phyloP scores from a whole-genome alignment of 805 yeast genomes.

The Hermanozyma aechmeae region DNA sequence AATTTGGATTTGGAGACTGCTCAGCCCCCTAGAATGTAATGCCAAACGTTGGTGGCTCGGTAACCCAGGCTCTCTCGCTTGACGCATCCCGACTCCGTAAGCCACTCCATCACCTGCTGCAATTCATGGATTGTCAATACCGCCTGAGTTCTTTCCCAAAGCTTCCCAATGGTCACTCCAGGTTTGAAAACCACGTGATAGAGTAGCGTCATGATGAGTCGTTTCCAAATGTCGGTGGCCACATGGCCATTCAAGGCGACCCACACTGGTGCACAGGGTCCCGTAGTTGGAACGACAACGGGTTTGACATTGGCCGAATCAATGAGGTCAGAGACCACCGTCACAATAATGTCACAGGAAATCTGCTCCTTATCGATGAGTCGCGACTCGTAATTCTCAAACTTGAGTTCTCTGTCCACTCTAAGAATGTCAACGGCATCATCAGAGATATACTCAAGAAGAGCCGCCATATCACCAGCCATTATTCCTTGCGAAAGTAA shows the following conservation, averaged over 20 bases:
- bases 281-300: conserved; percentile 42
- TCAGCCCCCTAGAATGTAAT: conserved; percentile 22
- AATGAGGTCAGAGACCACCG: conserved; percentile 10
- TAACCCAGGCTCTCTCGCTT: conserved; percentile 26
- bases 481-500: conserved; percentile 45
- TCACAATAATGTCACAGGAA: conserved; percentile 52
- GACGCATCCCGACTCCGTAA: conserved; percentile 32
- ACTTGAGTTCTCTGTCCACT: conserved; percentile 45
- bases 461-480: conserved; percentile 53
- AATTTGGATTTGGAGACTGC: too few species aligned
- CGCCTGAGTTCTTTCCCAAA: conserved; percentile 18
- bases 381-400: conserved; percentile 67
- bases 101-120: conserved; percentile 23
- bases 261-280: conserved; percentile 66
- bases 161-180: conserved; percentile 16
- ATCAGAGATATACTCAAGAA: conserved; percentile 46
- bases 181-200: conserved; percentile 27
- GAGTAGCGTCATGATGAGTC: conserved; percentile 37
- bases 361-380: conserved; percentile 57
- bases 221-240: conserved; percentile 52
- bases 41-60: conserved; percentile 41
- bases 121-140: conserved; percentile 22
- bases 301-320: conserved; percentile 1
- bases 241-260: conserved; percentile 55
- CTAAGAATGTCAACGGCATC: conserved; percentile 8